phyloP scores from a whole-genome alignment of 768 basidiomycete genomes.

The Kwoniella sp. region DNA sequence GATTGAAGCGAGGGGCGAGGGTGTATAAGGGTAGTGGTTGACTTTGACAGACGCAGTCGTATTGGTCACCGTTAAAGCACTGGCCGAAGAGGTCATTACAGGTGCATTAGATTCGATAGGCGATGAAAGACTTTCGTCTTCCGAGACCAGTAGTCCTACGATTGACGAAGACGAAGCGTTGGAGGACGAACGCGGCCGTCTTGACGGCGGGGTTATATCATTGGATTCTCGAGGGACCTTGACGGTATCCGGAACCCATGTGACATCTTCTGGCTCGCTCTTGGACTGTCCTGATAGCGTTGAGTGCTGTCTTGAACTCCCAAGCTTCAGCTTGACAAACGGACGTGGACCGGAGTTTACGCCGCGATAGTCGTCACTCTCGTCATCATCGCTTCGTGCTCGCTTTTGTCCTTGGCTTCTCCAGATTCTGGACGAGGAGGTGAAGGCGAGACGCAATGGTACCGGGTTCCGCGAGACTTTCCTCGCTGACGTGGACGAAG shows the following conservation, averaged over 20 bases:
- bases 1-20: slow-evolving; percentile 8
- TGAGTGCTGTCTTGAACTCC: too few species aligned
- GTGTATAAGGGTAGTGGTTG: slow-evolving; percentile 1
- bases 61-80: background rate
- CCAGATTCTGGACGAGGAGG: too few species aligned
- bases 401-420: background rate
- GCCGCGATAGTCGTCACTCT: too few species aligned
- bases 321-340: slow-evolving; percentile 8
- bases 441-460: too few species aligned
- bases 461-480: too few species aligned
- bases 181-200: slow-evolving; percentile 7
- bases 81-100: background rate
- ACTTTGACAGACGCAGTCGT: background rate
- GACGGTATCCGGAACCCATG: too few species aligned
- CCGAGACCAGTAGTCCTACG: slow-evolving; percentile 5
- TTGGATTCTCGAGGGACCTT: too few species aligned
- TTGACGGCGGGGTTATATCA: background rate
- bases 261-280: too few species aligned
- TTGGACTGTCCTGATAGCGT: too few species aligned
- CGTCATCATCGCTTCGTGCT: too few species aligned
- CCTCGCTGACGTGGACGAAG: too few species aligned
- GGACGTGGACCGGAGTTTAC: too few species aligned
- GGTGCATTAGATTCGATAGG: slow-evolving; percentile 1
- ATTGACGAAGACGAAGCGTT: slow-evolving; percentile 9
- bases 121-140: slow-evolving; percentile 3